Percentiles rank a stretch among this genome's conserved stretches.
These are phyloP conservation scores for Pyricularia pennisetigena DNA, from an alignment of 2,329 filamentous ascomycete genomes.

Conservation along the genomic window DNA sequence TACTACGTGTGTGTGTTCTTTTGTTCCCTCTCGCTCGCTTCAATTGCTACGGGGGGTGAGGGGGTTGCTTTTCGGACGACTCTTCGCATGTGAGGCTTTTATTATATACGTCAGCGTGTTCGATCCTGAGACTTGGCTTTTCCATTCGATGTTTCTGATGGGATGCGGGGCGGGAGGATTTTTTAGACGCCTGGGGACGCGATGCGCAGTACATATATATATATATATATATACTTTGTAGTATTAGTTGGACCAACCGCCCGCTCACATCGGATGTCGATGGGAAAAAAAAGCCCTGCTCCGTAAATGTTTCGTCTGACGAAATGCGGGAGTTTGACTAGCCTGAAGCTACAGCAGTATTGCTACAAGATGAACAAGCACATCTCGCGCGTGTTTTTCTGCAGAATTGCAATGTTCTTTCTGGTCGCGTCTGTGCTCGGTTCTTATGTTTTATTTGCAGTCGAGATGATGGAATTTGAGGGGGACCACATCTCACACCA, in stretches of 20 bases:
- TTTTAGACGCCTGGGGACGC: background rate
- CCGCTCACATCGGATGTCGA: background rate
- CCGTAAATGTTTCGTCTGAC: background rate
- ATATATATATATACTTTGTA: no score
- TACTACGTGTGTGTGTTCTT: background rate
- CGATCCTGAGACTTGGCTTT: background rate
- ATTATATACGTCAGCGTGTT: background rate
- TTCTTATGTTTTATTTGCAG: no score
- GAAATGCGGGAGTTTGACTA: background rate
- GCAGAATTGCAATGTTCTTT: no score
- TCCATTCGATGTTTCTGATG: background rate
- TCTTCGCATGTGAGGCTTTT: background rate
- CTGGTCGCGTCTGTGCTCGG: no score
- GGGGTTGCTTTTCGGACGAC: background rate
- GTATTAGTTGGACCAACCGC: background rate
- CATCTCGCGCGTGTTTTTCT: no score
- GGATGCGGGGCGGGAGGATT: background rate
- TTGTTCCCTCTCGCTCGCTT: background rate
- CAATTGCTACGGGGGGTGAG: background rate
- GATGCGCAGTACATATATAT: background rate
- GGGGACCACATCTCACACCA: background rate
- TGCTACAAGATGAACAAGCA: background rate
- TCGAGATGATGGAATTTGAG: background rate
- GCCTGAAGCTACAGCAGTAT: background rate
- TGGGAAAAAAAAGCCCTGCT: background rate